Conservation (phyloP, 495 filamentous ascomycete species). For the Annulohypoxylon nitens region DNA sequence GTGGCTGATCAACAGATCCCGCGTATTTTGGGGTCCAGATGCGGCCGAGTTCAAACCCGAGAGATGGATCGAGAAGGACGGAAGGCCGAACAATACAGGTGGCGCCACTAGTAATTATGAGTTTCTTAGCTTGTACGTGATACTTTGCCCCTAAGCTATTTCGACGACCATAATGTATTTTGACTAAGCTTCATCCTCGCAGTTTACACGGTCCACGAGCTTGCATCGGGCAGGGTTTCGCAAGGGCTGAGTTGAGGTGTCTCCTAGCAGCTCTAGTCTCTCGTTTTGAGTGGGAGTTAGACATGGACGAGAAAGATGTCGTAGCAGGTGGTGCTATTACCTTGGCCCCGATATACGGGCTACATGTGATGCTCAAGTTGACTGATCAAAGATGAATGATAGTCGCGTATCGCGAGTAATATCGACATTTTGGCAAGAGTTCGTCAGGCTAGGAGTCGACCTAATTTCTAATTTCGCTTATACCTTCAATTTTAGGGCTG, state of each 20-base stretch:
- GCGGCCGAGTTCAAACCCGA: conserved; percentile 45
- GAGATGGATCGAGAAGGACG: conserved; percentile 61
- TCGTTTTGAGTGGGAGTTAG: conserved; percentile 38
- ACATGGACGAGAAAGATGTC: conserved; percentile 45
- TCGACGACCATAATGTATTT: background rate
- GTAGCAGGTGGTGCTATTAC: conserved; percentile 40
- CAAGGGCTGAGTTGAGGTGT: conserved; percentile 52
- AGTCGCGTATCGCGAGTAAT: no score
- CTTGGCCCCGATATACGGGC: conserved; percentile 35
- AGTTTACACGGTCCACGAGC: conserved; percentile 77
- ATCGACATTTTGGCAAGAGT: no score
- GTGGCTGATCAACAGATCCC: conserved; percentile 78
- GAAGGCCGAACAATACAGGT: conserved; percentile 74
- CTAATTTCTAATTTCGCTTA: no score
- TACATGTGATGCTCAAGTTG: conserved; percentile 31
- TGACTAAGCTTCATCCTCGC: background rate
- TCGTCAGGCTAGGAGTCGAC: no score
- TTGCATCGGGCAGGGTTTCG: conserved; percentile 88
- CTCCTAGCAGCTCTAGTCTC: conserved; percentile 40
- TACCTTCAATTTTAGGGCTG: no score
- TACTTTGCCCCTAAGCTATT: background rate
- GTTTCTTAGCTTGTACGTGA: conserved; percentile 76
- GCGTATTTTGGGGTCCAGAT: conserved; percentile 58
- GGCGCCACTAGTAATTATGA: conserved; percentile 46
- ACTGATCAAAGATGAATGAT: conserved; percentile 12